Evolutionary conservation across 495 filamentous ascomycete genomes (phyloP), one percentile per base, ranked within the genome.

Genomic region (Penicillium samsonianum): DNA sequence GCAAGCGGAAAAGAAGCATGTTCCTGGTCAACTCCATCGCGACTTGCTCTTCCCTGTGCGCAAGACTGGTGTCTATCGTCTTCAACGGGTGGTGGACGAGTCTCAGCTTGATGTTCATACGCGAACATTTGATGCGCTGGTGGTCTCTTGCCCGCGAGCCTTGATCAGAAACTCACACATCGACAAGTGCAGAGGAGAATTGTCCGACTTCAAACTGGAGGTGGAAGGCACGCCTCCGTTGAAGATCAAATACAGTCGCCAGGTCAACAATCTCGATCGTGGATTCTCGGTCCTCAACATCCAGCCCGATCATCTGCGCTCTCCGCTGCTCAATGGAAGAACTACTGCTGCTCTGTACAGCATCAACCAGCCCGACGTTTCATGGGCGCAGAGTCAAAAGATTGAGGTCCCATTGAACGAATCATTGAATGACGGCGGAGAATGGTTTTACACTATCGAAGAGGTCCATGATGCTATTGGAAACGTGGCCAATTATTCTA

Each of bases 151-250:
- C 65, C 94, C 94, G 12, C 85, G 81, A 58, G 92, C 91, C 14
- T 73, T 74, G 50, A 83, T 97, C 40, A 86, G 82, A 40, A 80
- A 82, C 9, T 78, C 85, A 0, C 76, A 80, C 28, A 75, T 81
- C 2, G 78, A 90, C 55, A 87, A 84, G 59, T 98, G 94, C 65
- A 79, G 83, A 42, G 89, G 89, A 26, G 94, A 98, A 58, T 76
- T 98, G 22, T 97, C 94, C 3, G 86, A 96, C 64, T 70, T 97
- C 33, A 74, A 85, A 26, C 72, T 98, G 14, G 83, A 90, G 58
- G 89, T 97, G 3, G 84, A 91, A 64, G 94, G 93, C 19, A 91
- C 91, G 2, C 89, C 94, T 11, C 94, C 94, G n/a, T 75, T 98
- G 53, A 89, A 90, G 67, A 86, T 98, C 58, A 90, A 89, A 63